Evolutionary conservation across 2,329 filamentous ascomycete species (phyloP), one percentile per base, ranked within the genome.

Genomic region (Phialophora tarda): DNA sequence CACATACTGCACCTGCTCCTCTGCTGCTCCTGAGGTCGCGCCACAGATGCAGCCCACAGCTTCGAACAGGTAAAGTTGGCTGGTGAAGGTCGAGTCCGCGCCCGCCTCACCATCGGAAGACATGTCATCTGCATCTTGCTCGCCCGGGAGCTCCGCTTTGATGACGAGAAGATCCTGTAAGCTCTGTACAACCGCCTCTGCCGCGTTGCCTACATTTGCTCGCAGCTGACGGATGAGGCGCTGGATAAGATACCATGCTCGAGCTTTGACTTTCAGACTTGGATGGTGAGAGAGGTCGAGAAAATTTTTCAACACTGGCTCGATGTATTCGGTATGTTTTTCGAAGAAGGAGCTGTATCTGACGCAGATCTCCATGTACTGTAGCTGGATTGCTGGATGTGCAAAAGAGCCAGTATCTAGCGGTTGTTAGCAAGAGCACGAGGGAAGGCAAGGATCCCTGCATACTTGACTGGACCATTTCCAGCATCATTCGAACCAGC

Each of bases 321-420:
- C 91, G 58, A 98, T 96, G 67, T 92, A 89, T 24, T 89, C 84
- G 32, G 88, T 84, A 75, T 97, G 91, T 63, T 88, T 88, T 75
- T 98, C 93, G 76, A 99, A 98, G 78, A 97, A 96, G 30, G 89
- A 87, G 76, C 90, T 91, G 79, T 99, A 99, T 59, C 95, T 89
- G 63, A 97, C 93, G 77, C 93, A 97, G 41, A 97, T 96, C 78
- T 99, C 95, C 93, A 99, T 97, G 76, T 96, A 99, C 79, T 97
- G 93, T 24, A 99, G 84, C 70, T 97, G 88, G 59, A 97, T 93
- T 17, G 93, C 92, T 1, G 95, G 94, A 76, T 98, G 95, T 17
- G 89, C 88, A 78, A 94, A 96, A 51, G 85, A 90, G 66, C 92
- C 89, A 71, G 97, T 90, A 72, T 91, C 92, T 93, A 71, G 55